A percentile compares a stretch with the other conserved stretches of the same genome.
Evolutionary conservation across 1,284 basidiomycete genomes (phyloP).

Genomic region (Megacollybia platyphylla): DNA sequence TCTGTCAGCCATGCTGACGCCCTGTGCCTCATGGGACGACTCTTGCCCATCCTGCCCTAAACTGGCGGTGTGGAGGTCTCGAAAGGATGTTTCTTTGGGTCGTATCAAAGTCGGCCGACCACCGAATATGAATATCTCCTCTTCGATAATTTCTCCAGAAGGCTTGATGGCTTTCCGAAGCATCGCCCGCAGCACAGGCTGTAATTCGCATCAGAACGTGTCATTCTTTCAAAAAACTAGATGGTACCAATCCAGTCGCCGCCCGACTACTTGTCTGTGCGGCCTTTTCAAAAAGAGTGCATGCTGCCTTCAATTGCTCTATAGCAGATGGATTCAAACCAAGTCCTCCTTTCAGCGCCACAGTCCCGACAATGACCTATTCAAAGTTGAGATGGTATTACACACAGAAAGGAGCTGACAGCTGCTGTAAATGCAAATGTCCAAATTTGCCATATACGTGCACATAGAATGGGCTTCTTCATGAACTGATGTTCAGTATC

Average conservation of each 20-base stretch:
- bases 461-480: slow-evolving; percentile 24
- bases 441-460: slow-evolving; percentile 37
- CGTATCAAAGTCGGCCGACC: slow-evolving; percentile 13
- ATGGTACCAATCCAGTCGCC: slow-evolving; percentile 25
- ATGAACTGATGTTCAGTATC: slow-evolving; percentile 22
- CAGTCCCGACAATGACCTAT: slow-evolving; percentile 30
- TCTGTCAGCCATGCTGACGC: slow-evolving; percentile 17
- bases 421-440: slow-evolving; percentile 31
- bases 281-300: slow-evolving; percentile 23
- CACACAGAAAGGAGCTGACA: slow-evolving; percentile 15
- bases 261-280: slow-evolving; percentile 31
- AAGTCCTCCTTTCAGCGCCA: slow-evolving; percentile 25
- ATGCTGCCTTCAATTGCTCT: slow-evolving; percentile 26
- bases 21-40: slow-evolving; percentile 19
- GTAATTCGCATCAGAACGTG: slow-evolving; percentile 3
- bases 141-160: slow-evolving; percentile 8
- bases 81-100: not conserved
- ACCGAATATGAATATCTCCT: slow-evolving; percentile 28
- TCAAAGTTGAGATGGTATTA: not conserved
- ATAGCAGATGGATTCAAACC: slow-evolving; percentile 26
- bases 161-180: slow-evolving; percentile 22
- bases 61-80: not conserved
- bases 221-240: not conserved
- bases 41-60: slow-evolving; percentile 17
- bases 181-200: slow-evolving; percentile 27